Percentiles rank a stretch among this genome's conserved stretches.
phyloP scores from a whole-genome alignment of 192 early-diverging fungal species.

The Gigaspora rosea region DNA sequence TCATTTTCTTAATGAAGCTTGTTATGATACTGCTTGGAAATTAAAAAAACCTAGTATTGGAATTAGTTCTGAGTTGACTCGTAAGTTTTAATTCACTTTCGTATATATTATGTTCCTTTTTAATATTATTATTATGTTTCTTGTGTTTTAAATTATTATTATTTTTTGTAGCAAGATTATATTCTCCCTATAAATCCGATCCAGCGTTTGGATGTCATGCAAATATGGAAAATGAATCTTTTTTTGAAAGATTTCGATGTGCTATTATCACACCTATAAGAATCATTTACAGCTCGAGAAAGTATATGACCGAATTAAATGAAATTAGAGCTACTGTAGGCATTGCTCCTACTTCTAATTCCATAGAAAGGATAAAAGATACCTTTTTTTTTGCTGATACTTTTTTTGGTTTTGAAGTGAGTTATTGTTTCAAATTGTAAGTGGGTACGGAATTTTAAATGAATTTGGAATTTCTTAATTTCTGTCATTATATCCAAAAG shows the following conservation, averaged over 20 bases:
- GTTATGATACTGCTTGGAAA: slow-evolving; percentile 18
- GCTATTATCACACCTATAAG: not conserved
- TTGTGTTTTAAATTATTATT: slow-evolving; percentile 8
- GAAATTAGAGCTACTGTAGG: slow-evolving; percentile 5
- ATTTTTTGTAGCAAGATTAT: not conserved
- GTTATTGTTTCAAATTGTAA: not conserved
- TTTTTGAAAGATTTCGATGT: slow-evolving; percentile 18
- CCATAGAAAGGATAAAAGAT: slow-evolving; percentile 1
- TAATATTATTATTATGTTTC: not conserved
- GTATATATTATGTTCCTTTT: not conserved
- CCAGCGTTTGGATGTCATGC: slow-evolving; percentile 19
- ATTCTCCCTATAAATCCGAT: slow-evolving; percentile 19
- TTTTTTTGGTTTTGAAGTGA: slow-evolving; percentile 28
- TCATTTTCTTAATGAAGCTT: not conserved
- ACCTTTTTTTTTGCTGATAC: slow-evolving; percentile 23
- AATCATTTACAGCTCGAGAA: not conserved
- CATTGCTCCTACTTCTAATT: not conserved
- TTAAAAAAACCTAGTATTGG: slow-evolving; percentile 16
- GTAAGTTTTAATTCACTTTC: not conserved
- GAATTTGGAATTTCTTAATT: too few species aligned
- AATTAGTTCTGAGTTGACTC: not conserved
- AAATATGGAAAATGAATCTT: slow-evolving; percentile 18
- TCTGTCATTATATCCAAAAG: too few species aligned
- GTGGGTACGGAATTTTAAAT: too few species aligned
- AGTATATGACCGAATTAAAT: not conserved